Conservation (phyloP, 805 yeast genomes). For the Candida orba region DNA sequence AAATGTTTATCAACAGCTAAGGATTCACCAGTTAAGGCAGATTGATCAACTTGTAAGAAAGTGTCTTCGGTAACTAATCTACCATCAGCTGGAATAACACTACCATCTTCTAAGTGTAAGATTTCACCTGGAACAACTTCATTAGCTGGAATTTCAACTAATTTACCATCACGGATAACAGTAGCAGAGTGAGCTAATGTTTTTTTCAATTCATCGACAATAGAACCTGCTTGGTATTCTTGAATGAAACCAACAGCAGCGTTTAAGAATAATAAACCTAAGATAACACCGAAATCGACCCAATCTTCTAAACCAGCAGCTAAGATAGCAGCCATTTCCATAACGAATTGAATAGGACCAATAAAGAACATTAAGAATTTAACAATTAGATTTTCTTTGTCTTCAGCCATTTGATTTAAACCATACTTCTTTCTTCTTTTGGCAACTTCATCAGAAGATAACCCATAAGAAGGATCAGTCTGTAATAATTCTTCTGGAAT, state of each 20-base stretch:
- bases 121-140: constrained; percentile 96
- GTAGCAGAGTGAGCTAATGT: constrained; percentile 86
- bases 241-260: constrained; percentile 94
- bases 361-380: constrained; percentile 84
- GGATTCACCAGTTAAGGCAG: constrained; percentile 97
- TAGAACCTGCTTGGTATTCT: constrained; percentile 97
- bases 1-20: constrained; percentile 86
- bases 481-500: constrained; percentile 82
- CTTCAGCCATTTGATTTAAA: constrained; percentile 86
- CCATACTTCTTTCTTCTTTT: constrained; percentile 89
- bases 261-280: constrained; percentile 78
- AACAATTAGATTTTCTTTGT: constrained; percentile 67
- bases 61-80: constrained; percentile 79
- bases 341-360: constrained; percentile 95
- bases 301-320: constrained; percentile 97
- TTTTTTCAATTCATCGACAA: constrained; percentile 93
- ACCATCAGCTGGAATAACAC: constrained; percentile 90
- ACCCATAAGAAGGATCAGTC: constrained; percentile 76
- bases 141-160: constrained; percentile 68
- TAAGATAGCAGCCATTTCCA: constrained; percentile 93
- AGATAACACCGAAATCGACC: constrained; percentile 98
- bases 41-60: constrained; percentile 88
- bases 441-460: constrained; percentile 67
- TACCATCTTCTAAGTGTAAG: constrained; percentile 87
- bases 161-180: constrained; percentile 75